Percentiles rank a stretch among this genome's conserved stretches.
Evolutionary conservation across 177 flowering plant genomes (phyloP).

Genomic region (Vitis hybrid): DNA sequence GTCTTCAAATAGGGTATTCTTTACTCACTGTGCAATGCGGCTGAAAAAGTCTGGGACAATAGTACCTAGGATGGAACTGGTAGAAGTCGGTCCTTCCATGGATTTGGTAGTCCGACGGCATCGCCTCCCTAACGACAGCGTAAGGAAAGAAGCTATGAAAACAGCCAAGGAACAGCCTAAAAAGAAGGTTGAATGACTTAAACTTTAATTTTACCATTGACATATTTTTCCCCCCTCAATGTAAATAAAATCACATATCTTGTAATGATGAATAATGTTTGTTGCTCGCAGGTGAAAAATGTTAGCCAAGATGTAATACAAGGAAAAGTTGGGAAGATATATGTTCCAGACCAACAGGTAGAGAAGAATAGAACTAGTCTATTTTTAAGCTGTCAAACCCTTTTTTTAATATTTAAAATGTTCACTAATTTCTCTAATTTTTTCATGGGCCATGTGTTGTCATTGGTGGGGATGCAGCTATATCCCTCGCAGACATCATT

Average conservation of each 20-base stretch:
- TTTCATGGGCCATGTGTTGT: no score
- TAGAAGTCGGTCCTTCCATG: conserved; percentile 97
- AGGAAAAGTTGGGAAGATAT: conserved; percentile 78
- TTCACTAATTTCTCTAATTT: no score
- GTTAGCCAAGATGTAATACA: conserved; percentile 56
- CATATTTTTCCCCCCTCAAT: no score
- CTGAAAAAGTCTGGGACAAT: conserved; percentile 86
- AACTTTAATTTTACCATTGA: background rate
- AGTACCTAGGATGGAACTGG: conserved; percentile 85
- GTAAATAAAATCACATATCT: conserved; percentile 2
- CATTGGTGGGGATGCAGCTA: no score
- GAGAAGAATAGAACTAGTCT: background rate
- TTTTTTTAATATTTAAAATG: background rate
- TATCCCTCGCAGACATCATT: no score
- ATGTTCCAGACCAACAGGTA: conserved; percentile 89
- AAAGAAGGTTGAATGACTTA: conserved; percentile 62
- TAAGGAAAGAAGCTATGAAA: conserved; percentile 81
- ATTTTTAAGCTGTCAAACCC: background rate
- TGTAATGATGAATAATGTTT: background rate
- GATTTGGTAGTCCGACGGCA: conserved; percentile 84
- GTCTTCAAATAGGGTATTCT: conserved; percentile 61
- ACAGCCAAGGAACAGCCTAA: conserved; percentile 51
- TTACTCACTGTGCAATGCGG: conserved; percentile 81
- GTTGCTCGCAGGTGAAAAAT: conserved; percentile 68
- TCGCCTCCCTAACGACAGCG: conserved; percentile 74